Evolutionary conservation across 2,329 filamentous ascomycete species (phyloP).

Genomic region (Biscogniauxia mediterranea): DNA sequence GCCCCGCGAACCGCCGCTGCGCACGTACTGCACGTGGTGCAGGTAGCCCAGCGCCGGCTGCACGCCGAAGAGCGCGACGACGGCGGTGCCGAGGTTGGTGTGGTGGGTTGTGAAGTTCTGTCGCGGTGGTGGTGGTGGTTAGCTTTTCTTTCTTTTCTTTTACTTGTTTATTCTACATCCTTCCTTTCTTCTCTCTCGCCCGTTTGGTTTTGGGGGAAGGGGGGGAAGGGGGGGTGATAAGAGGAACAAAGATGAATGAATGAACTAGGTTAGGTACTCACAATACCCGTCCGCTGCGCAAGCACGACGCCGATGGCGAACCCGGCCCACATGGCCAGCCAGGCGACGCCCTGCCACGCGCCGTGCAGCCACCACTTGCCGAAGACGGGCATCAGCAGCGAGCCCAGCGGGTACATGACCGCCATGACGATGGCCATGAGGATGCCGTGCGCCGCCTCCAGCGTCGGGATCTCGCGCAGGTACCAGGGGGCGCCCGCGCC

Average conservation of each 20-base stretch:
- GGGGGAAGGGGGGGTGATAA: background rate
- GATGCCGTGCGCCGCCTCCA: slow-evolving; percentile 47
- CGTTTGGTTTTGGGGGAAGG: background rate
- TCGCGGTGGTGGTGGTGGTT: background rate
- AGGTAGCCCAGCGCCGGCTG: slow-evolving; percentile 58
- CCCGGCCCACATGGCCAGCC: slow-evolving; percentile 54
- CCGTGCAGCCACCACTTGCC: slow-evolving; percentile 59
- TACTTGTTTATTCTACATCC: too few relatives aligned
- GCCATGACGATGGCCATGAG: slow-evolving; percentile 61
- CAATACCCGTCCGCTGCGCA: slow-evolving; percentile 32
- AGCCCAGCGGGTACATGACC: slow-evolving; percentile 58
- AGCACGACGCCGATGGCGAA: slow-evolving; percentile 56
- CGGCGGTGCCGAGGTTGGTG: slow-evolving; percentile 54
- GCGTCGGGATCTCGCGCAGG: slow-evolving; percentile 15
- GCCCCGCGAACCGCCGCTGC: slow-evolving; percentile 46
- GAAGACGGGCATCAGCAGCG: slow-evolving; percentile 58
- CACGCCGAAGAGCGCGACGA: slow-evolving; percentile 52
- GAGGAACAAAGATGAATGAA: background rate
- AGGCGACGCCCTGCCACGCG: slow-evolving; percentile 52
- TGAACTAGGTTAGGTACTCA: slow-evolving; percentile 23
- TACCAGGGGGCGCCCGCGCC: slow-evolving; percentile 7
- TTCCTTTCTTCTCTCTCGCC: too few relatives aligned
- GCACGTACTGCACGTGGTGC: slow-evolving; percentile 55
- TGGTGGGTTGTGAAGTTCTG: slow-evolving; percentile 55
- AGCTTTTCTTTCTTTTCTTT: too few relatives aligned